phyloP scores from a whole-genome alignment of 306 rosid species.

The Prunus salicina region DNA sequence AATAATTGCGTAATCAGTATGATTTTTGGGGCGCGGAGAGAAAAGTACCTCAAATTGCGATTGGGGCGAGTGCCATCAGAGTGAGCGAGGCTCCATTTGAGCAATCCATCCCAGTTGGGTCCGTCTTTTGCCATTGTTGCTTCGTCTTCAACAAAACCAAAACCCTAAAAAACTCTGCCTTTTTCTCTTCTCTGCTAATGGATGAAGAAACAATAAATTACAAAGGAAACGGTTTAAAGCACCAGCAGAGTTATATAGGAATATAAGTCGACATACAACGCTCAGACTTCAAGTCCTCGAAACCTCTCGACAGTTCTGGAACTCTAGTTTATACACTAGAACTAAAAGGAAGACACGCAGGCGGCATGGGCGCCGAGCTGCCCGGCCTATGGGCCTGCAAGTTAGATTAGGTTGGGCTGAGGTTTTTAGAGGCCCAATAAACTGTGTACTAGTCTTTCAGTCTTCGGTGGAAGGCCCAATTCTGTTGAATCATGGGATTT shows the following conservation, averaged over 20 bases:
- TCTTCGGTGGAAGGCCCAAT: neutral
- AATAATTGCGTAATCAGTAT: neutral
- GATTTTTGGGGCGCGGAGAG: neutral
- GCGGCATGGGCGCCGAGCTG: neutral
- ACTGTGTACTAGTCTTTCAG: neutral
- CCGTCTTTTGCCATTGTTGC: slow-evolving; percentile 66
- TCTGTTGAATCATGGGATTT: no score
- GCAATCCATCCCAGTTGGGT: slow-evolving; percentile 89
- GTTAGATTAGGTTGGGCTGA: neutral
- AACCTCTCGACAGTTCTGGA: neutral
- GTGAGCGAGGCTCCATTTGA: slow-evolving; percentile 81
- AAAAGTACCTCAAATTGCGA: slow-evolving; percentile 54
- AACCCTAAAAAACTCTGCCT: neutral
- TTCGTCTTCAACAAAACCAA: neutral
- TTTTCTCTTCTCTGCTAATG: neutral
- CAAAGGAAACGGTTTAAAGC: neutral
- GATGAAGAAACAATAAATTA: neutral
- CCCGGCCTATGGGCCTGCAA: neutral
- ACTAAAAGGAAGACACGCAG: neutral
- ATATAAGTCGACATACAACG: neutral
- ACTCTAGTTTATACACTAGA: no score
- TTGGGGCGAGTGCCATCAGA: slow-evolving; percentile 71
- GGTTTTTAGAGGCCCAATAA: neutral
- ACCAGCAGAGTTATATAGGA: neutral
- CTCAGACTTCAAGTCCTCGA: neutral